phyloP scores from a whole-genome alignment of 495 filamentous ascomycete genomes.

The Amniculicola lignicola region DNA sequence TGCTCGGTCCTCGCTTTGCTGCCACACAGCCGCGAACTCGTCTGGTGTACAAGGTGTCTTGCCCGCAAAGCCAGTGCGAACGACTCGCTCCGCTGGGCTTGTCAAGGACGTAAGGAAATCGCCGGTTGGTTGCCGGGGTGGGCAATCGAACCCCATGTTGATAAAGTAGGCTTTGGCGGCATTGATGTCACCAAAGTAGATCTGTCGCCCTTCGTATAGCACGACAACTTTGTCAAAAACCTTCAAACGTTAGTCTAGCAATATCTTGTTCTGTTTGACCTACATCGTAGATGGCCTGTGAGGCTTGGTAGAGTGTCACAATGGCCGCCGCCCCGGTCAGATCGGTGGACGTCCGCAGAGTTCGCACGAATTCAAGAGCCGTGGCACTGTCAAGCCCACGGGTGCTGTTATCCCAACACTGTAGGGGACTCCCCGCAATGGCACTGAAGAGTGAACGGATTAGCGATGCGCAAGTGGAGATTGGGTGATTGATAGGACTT shows the following conservation, averaged over 20 bases:
- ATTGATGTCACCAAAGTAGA: constrained; percentile 36
- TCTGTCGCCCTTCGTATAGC: constrained; percentile 41
- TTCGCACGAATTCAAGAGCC: constrained; percentile 39
- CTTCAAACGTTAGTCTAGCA: too few relatives aligned
- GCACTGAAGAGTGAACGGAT: too few relatives aligned
- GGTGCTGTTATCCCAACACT: constrained; percentile 43
- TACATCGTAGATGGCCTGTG: constrained; percentile 53
- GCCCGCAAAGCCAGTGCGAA: constrained; percentile 57
- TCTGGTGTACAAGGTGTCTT: constrained; percentile 64
- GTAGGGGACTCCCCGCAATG: constrained; percentile 43
- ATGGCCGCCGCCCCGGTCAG: constrained; percentile 42
- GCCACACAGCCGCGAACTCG: constrained; percentile 72
- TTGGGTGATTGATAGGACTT: too few relatives aligned
- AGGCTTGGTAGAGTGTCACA: constrained; percentile 84
- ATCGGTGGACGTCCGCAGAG: constrained; percentile 35
- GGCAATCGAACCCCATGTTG: constrained; percentile 57
- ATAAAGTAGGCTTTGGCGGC: constrained; percentile 40
- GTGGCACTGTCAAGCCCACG: constrained; percentile 40
- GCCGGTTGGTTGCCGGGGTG: constrained; percentile 58
- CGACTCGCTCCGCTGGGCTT: constrained; percentile 58
- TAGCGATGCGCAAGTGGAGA: too few relatives aligned
- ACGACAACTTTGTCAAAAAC: constrained; percentile 41
- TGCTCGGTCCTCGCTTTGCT: constrained; percentile 61
- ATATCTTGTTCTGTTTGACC: too few relatives aligned
- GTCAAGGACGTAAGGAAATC: constrained; percentile 73